Base-by-base conservation (phyloP, 169 alveolate genomes). In the Plasmodium malariae region DNA sequence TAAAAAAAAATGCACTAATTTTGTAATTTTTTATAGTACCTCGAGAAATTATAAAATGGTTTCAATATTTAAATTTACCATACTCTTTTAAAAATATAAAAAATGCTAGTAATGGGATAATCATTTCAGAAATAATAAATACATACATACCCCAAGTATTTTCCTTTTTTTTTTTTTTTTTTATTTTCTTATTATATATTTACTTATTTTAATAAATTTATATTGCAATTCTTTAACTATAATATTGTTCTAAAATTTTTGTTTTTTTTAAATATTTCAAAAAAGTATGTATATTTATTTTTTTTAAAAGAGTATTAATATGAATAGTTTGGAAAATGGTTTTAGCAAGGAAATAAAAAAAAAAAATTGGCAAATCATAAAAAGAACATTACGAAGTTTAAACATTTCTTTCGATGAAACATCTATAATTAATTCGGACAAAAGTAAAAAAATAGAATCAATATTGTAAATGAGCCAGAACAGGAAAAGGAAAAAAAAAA, bases 291-390 rank as follows among this genome's bases (percentile, higher is more conserved):
- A 48, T 57, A 40, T 54, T 40, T 49, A 14, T 48, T 0, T 57
- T 17, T 48, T 73, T 49, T 28, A 34, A 55, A 40, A 86, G 92
- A 68, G 87, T 49, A 70, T 86, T 49, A 34, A 69, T 28, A 86
- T 86, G 92, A 86, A 68, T 28, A 69, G 87, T 21, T 48, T 86
- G 28, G 92, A 86, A 57, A 86, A 86, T 70, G 92, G 92, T 26
- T 70, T 55, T 70, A 73, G 92, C 57, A 86, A 86, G 55, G 92
- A 86, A 11, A 86, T 86, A 69, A 86, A 86, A 86, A 86, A 37
- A 86, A 86, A 86, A 68, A 86, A 86, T 26, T 86, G 92, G 92
- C 26, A 65, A 51, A 43, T 86, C 54, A 55, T 86, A 86, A 86
- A 86, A 70, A 55, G 32, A 32, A 26, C 26, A 12, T 69, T 86